phyloP scores from a whole-genome alignment of 306 rosid species.

The Acacia crassicarpa region DNA sequence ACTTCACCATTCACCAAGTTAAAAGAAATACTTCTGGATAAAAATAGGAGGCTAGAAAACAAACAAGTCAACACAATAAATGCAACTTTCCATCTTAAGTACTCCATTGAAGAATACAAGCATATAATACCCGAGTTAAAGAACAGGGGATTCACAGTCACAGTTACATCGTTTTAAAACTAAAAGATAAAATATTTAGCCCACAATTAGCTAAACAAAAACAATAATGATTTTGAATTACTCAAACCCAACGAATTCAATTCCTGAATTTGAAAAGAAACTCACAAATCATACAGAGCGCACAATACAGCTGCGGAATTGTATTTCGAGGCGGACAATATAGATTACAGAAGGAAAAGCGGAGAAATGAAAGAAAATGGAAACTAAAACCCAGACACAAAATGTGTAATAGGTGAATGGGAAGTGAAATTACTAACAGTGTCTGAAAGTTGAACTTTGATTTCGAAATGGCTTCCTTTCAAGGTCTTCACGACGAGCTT shows the following conservation, averaged over 20 bases:
- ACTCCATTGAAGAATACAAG: no score
- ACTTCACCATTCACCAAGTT: not conserved
- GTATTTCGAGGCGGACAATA: not conserved
- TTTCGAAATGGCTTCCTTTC: conserved; percentile 96
- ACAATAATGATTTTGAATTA: not conserved
- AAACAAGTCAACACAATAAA: not conserved
- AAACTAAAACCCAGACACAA: not conserved
- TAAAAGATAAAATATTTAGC: not conserved
- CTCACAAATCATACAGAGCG: not conserved
- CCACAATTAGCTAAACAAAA: not conserved
- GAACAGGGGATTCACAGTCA: no score
- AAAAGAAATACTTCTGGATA: not conserved
- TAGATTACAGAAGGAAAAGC: not conserved
- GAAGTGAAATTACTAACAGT: conserved; percentile 56
- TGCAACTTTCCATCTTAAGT: not conserved
- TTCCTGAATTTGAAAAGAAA: not conserved
- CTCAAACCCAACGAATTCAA: not conserved
- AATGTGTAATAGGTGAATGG: not conserved
- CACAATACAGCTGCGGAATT: not conserved
- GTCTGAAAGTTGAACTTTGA: conserved; percentile 82
- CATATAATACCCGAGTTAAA: no score
- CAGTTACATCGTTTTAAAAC: not conserved
- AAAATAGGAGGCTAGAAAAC: not conserved
- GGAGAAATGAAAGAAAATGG: not conserved
- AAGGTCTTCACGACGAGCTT: conserved; percentile 94